Evolutionary conservation across 169 alveolate species (phyloP).

Genomic region (Plasmodium blacklocki): DNA sequence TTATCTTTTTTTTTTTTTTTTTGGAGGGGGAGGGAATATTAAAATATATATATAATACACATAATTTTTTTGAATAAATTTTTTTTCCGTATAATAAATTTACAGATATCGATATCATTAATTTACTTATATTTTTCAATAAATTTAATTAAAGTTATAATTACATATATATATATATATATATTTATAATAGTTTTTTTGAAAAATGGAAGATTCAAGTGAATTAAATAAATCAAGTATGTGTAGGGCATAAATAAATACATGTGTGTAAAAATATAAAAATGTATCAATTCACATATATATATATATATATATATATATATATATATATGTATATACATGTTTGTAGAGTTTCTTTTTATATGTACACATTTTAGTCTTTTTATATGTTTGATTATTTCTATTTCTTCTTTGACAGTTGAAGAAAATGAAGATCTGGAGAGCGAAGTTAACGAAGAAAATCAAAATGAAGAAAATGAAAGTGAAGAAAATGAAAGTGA

Average conservation of each 20-base stretch:
- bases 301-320: slow-evolving; percentile 6
- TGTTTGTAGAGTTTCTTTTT: not conserved
- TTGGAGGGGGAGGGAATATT: too few relatives aligned
- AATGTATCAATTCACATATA: not conserved
- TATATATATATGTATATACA: slow-evolving; percentile 1
- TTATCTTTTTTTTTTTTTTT: too few relatives aligned
- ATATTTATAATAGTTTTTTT: not conserved
- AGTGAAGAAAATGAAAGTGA: not conserved
- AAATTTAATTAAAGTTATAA: too few relatives aligned
- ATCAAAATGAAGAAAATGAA: not conserved
- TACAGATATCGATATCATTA: too few relatives aligned
- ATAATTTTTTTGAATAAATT: too few relatives aligned
- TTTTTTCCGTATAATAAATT: too few relatives aligned
- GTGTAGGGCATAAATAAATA: not conserved
- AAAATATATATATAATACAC: too few relatives aligned
- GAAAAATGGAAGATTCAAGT: slow-evolving; percentile 7
- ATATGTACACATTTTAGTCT: not conserved
- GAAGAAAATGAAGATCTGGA: not conserved
- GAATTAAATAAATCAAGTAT: slow-evolving; percentile 8
- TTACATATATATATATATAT: too few relatives aligned
- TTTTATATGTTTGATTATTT: not conserved
- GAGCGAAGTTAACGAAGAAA: not conserved
- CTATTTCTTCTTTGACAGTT: not conserved
- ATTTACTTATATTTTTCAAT: too few relatives aligned
- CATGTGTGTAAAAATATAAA: not conserved